phyloP scores from a whole-genome alignment of 495 filamentous ascomycete species.

The Sabuloglossum arenarium region DNA sequence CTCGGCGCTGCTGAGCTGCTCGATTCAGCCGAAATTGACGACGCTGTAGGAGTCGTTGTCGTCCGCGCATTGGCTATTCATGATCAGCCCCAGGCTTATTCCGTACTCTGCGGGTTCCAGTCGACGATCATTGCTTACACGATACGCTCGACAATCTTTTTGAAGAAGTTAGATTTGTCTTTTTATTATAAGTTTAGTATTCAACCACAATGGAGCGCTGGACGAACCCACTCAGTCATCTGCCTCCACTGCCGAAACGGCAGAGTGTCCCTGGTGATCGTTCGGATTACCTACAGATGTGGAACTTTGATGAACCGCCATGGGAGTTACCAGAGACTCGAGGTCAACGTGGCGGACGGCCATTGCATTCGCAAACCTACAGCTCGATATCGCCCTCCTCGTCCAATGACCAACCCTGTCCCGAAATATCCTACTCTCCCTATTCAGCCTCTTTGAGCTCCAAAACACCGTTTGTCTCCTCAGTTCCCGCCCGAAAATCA shows the following conservation, averaged over 20 bases:
- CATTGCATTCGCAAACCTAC: neutral
- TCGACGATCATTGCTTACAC: too few relatives aligned
- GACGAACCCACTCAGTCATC: neutral
- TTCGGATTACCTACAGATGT: neutral
- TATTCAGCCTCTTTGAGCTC: neutral
- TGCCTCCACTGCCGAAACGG: neutral
- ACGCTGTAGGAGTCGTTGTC: too few relatives aligned
- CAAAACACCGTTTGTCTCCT: neutral
- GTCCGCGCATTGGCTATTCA: too few relatives aligned
- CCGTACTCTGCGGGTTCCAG: too few relatives aligned
- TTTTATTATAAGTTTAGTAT: neutral
- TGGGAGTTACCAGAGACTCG: neutral
- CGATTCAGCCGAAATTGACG: too few relatives aligned
- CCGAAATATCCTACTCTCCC: neutral
- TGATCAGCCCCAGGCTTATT: too few relatives aligned
- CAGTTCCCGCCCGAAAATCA: neutral
- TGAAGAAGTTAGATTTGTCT: too few relatives aligned
- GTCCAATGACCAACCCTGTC: neutral
- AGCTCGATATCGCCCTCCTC: neutral
- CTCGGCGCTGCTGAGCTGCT: too few relatives aligned
- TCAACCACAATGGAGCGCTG: neutral
- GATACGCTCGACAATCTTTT: too few relatives aligned
- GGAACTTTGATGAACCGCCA: neutral
- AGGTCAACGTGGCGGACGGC: neutral
- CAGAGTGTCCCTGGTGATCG: neutral